Base-by-base conservation (phyloP, 1,284 basidiomycete genomes). In the Cryptococcus maquisensis region DNA sequence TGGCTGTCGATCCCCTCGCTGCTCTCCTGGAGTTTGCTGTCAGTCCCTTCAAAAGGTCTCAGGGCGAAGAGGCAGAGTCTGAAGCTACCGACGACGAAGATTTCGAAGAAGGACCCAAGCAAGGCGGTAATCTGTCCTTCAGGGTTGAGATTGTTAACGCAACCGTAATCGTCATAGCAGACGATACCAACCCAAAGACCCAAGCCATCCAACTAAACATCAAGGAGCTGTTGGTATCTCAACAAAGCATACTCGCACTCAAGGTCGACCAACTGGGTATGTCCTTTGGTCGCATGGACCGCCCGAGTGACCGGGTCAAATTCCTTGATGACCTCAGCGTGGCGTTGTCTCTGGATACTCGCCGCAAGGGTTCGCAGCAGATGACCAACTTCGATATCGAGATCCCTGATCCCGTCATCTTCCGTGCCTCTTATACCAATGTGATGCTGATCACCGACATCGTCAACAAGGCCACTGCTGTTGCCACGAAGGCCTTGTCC, bases 291-390 rank as follows among this genome's bases (percentile, higher is more conserved):
- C 82, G 82, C 24, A 98, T 99, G 93, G 90, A 90, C 62, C 83
- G 83, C 59, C 81, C 84, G 40, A 80, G 85, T 3, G 95, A 98
- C 60, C 86, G 84, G 41, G 87, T 95, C 43, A 85, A 91, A 39
- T 92, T 99, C 77, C 79, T 99, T 62, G 96, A 98, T 73, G 90
- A 98, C 60, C 81, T 98, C 47, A 90, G 96, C 71, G 67, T 97
- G 47, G 89, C 91, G 0, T 79, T 97, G 44, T 87, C 92, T 8
- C 79, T 96, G 61, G 94, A 98, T 73, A 90, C 81, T 57, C 84
- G 88, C 4, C 81, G 83, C n/a, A 82, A 85, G 15, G 81, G 83
- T 2, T 81, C 81, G 3, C 86, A 89, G 51, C 85, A 88, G 63
- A 86, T 86, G 77, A 88, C 88, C 7, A 91, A 82, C 66, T 87